Percentiles rank a stretch among this genome's conserved stretches.
Conservation (phyloP, 2,329 filamentous ascomycete genomes). For the Botrytis tulipae region DNA sequence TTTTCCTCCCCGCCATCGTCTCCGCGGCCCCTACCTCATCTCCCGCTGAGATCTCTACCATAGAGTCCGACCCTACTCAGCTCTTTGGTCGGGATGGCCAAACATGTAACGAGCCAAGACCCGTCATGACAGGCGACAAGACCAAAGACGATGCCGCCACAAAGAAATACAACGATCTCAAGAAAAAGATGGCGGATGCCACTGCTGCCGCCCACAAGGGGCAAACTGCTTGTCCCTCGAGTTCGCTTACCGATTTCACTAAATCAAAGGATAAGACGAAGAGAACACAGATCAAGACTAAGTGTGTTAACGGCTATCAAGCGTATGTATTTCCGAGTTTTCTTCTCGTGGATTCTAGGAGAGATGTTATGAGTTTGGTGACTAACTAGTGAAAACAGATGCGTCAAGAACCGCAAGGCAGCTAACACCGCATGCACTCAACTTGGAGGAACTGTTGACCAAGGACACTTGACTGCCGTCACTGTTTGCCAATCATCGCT, state of each 20-base stretch:
- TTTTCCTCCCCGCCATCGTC: slow-evolving; percentile 10
- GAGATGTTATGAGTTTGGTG: neutral
- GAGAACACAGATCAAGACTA: neutral
- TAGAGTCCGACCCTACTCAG: neutral
- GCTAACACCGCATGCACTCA: neutral
- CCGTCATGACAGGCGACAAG: neutral
- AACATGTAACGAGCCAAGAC: neutral
- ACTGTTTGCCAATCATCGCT: neutral
- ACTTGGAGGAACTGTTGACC: neutral
- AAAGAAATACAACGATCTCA: neutral
- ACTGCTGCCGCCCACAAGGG: neutral
- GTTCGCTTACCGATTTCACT: neutral
- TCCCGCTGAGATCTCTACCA: neutral
- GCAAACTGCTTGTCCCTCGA: neutral
- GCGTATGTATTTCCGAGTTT: neutral
- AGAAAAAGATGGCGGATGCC: neutral
- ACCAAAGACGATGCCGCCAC: neutral
- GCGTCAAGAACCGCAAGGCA: neutral
- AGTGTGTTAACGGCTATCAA: neutral
- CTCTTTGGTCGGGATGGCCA: neutral
- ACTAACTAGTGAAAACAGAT: neutral
- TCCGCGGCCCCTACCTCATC: slow-evolving; percentile 2
- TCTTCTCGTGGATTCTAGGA: no score
- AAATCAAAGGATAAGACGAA: neutral
- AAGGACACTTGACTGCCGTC: neutral